Base-by-base conservation (phyloP, 2,329 filamentous ascomycete species). In the Fusarium irregulare region DNA sequence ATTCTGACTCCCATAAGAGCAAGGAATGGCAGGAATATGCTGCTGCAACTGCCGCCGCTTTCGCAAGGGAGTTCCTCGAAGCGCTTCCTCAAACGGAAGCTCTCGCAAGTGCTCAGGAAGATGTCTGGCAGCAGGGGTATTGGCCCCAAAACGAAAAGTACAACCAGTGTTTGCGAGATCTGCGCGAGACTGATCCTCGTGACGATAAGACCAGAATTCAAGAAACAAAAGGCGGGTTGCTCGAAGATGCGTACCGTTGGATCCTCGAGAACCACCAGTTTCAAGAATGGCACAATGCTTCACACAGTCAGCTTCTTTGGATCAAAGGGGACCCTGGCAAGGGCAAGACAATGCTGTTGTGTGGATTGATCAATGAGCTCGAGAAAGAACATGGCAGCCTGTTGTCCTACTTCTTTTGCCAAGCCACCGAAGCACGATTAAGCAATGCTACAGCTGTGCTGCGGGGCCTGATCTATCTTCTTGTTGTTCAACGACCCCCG, bases 281-380 rank as follows among this genome's bases (percentile, higher is more conserved):
- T 23, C 13, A 42, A 6, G 20, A 21, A 40, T 73, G 37, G 72
- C 2, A 21, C 0, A 21, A 18, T 0, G 1, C 20, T 30, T 49
- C 46, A 7, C 53, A 74, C 14, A 4, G 32, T 1, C 60, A 46
- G 1, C 56, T 82, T 18, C 76, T 84, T 4, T 82, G 80, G 81
- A 74, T 82, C 20, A 79, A 69, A 20, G 80, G 79, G 0, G 77
- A 78, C 45, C 76, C 81, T 0, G 81, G 82, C 4, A 83, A 81
- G 37, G 82, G 82, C 5, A 84, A 84, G 68, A 84, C 81, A 0
- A 83, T 84, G 79, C 66, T 83, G 1, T 53, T 83, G 0, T 80
- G 76, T 14, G 79, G 80, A 4, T 77, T 83, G 28, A 77, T 83
- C 13, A 11, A 20, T 1, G n/a, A 44, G 13, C n/a, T 44, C 2